A percentile compares a stretch with the other conserved stretches of the same genome.
phyloP scores from a whole-genome alignment of 2,329 filamentous ascomycete species.

The Didymella keratinophila region DNA sequence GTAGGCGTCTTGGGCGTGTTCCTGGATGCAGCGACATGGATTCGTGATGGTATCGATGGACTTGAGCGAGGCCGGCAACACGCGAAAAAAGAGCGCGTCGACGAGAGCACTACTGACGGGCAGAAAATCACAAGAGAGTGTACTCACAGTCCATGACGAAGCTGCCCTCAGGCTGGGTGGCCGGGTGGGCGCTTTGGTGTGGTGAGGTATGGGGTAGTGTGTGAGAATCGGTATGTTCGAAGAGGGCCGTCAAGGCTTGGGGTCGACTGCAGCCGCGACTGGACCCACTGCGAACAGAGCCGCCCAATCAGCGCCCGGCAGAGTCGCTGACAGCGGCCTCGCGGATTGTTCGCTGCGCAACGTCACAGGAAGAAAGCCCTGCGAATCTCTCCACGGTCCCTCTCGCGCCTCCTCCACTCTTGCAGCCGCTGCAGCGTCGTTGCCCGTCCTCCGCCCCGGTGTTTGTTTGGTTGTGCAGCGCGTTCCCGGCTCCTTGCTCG shows the following conservation, averaged over 20 bases:
- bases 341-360: conserved; percentile 27
- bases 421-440: conserved; percentile 15
- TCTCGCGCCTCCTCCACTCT: conserved; percentile 18
- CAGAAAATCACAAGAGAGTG: conserved; percentile 44
- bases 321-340: conserved; percentile 28
- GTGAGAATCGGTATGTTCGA: conserved; percentile 32
- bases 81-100: conserved; percentile 28
- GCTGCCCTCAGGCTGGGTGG: conserved; percentile 53
- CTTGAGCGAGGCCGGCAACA: conserved; percentile 40
- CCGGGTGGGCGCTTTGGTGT: conserved; percentile 39
- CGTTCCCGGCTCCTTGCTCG: conserved; percentile 2
- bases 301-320: conserved; percentile 30
- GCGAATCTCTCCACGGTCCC: conserved; percentile 19
- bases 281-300: conserved; percentile 13
- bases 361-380: conserved; percentile 26
- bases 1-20: conserved; percentile 29
- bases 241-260: conserved; percentile 27
- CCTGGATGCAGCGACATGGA: conserved; percentile 42
- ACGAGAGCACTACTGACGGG: conserved; percentile 20
- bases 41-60: conserved; percentile 47
- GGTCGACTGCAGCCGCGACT: conserved; percentile 12
- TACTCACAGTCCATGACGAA: conserved; percentile 68
- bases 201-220: conserved; percentile 41
- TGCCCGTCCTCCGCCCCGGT: conserved; percentile 5
- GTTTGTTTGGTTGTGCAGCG: conserved; percentile 16